Conservation (phyloP, 2,329 filamentous ascomycete species). For the Paecilomyces sp. region DNA sequence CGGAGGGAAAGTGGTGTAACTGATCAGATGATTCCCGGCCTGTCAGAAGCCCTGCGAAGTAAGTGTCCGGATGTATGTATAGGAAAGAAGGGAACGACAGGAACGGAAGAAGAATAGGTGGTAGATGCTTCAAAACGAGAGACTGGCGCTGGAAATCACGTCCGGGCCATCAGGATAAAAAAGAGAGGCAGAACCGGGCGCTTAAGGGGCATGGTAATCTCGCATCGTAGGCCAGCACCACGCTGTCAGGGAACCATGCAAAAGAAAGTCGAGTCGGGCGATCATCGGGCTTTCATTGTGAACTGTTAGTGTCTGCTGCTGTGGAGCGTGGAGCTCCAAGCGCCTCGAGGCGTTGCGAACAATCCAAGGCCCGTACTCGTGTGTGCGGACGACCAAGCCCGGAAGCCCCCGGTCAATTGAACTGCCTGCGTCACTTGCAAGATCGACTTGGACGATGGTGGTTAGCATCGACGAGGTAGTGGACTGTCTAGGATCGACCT, state of each 20-base stretch:
- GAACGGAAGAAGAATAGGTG: not conserved
- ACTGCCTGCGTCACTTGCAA: not conserved
- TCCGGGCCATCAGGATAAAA: not conserved
- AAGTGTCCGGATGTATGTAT: not conserved
- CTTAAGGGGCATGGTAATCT: not conserved
- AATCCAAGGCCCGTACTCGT: not conserved
- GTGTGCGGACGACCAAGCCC: not conserved
- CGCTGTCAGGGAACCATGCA: not conserved
- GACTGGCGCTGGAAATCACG: not conserved
- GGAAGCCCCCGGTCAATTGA: not conserved
- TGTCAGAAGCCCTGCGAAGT: not conserved
- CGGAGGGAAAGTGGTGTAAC: not conserved
- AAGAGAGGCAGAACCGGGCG: not conserved
- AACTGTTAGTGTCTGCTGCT: not conserved
- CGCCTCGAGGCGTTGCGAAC: not conserved
- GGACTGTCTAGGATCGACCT: not conserved
- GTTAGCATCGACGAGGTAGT: not conserved
- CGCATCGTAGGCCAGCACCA: not conserved
- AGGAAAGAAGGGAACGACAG: not conserved
- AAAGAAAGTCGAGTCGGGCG: not conserved
- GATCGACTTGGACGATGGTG: not conserved
- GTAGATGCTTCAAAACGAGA: not conserved
- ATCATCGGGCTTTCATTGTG: not conserved
- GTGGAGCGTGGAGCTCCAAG: not conserved
- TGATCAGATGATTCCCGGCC: not conserved